Percentiles rank a stretch among this genome's conserved stretches.
phyloP scores from a whole-genome alignment of 495 filamentous ascomycete genomes.

The Cercophora newfieldiana region DNA sequence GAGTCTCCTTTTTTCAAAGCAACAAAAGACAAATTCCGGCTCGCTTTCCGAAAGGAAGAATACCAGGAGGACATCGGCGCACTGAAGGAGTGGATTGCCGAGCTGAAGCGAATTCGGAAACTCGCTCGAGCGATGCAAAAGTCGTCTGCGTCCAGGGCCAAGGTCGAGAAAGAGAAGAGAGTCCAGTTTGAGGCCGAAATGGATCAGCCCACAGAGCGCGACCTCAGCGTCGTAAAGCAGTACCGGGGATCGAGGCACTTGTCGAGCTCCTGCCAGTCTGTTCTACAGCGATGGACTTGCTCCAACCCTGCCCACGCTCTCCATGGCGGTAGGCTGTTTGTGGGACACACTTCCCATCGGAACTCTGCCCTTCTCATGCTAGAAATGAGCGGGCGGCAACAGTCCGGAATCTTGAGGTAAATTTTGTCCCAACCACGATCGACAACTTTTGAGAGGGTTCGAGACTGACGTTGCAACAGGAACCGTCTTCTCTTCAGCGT shows the following conservation, averaged over 20 bases:
- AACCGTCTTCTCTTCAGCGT: slow-evolving; percentile 5
- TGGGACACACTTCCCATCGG: background rate
- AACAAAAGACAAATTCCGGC: slow-evolving; percentile 11
- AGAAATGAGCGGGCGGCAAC: slow-evolving; percentile 9
- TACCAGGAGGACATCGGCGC: slow-evolving; percentile 13
- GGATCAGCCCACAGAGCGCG: background rate
- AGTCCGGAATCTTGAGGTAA: background rate
- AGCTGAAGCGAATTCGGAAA: slow-evolving; percentile 10
- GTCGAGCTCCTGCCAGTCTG: background rate
- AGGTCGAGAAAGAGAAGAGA: background rate
- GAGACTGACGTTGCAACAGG: background rate
- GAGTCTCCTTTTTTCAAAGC: slow-evolving; percentile 8
- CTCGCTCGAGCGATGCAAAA: slow-evolving; percentile 8
- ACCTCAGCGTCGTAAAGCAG: background rate
- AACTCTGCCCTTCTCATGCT: background rate
- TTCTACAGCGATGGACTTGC: slow-evolving; percentile 5
- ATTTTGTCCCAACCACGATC: background rate
- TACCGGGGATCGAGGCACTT: slow-evolving; percentile 5
- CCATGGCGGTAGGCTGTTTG: slow-evolving; percentile 3
- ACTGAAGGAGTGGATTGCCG: slow-evolving; percentile 10
- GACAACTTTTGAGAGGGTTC: background rate
- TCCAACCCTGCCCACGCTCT: background rate
- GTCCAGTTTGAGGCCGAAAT: background rate
- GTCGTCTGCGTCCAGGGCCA: slow-evolving; percentile 1
- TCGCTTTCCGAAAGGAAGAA: slow-evolving; percentile 11